phyloP scores from a whole-genome alignment of 1,284 basidiomycete genomes.

The Leccinum discolor region DNA sequence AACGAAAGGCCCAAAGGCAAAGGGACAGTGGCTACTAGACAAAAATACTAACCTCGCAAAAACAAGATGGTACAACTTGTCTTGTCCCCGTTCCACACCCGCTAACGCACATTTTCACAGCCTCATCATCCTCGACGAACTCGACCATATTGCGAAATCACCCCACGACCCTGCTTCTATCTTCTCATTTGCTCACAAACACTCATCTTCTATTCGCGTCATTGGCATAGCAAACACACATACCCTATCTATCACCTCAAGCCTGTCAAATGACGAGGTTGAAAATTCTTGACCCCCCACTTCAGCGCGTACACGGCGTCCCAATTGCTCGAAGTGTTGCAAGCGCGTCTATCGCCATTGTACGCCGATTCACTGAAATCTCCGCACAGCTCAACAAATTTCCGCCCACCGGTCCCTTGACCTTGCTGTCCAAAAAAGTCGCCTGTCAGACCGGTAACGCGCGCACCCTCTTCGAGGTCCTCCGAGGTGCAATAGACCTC shows the following conservation, averaged over 20 bases:
- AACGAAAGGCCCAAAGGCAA: no score
- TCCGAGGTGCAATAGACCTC: no score
- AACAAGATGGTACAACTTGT: slow-evolving; percentile 7
- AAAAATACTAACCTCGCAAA: no score
- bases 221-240: slow-evolving; percentile 86
- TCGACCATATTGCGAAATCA: slow-evolving; percentile 68
- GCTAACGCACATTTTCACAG: slow-evolving; percentile 36
- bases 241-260: slow-evolving; percentile 58
- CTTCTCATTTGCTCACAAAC: slow-evolving; percentile 60
- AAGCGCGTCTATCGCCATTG: no score
- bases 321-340: no score
- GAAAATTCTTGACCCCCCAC: slow-evolving; percentile 62
- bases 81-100: slow-evolving; percentile 9
- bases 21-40: no score
- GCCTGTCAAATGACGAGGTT: slow-evolving; percentile 20
- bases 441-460: slow-evolving; percentile 80
- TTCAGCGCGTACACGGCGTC: slow-evolving; percentile 64
- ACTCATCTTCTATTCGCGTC: slow-evolving; percentile 49
- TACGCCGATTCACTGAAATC: no score
- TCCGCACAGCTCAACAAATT: slow-evolving; percentile 38
- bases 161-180: slow-evolving; percentile 56
- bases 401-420: slow-evolving; percentile 61
- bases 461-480: no score
- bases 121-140: slow-evolving; percentile 75
- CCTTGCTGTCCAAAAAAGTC: slow-evolving; percentile 73